Percentiles rank a stretch among this genome's conserved stretches.
Conservation (phyloP, 1,284 basidiomycete genomes). For the Sporisorium scitamineum region DNA sequence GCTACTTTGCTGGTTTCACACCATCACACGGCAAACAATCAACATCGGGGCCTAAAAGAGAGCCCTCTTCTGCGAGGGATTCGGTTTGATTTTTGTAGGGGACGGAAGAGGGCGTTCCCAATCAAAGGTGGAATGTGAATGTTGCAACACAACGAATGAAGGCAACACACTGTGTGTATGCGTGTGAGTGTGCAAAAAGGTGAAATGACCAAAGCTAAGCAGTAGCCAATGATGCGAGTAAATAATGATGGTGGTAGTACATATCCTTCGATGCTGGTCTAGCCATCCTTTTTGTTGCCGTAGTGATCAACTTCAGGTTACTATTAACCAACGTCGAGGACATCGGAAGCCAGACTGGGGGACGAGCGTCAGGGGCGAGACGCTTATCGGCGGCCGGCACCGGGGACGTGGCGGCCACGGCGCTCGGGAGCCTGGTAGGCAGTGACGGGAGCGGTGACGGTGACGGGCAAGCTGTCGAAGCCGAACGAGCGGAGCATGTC, state of each 20-base stretch:
- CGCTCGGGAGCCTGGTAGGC: constrained; percentile 66
- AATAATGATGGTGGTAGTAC: constrained; percentile 32
- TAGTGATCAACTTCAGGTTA: not conserved
- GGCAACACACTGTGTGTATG: constrained; percentile 15
- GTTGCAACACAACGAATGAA: constrained; percentile 39
- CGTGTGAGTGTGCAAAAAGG: constrained; percentile 11
- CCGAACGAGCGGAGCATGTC: constrained; percentile 67
- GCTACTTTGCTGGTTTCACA: not conserved
- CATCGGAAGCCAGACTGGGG: constrained; percentile 11
- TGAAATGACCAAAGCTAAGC: constrained; percentile 1
- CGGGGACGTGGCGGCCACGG: constrained; percentile 66
- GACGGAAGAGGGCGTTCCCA: constrained; percentile 29
- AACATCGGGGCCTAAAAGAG: constrained; percentile 37
- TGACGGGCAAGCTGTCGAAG: constrained; percentile 68
- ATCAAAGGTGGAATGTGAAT: constrained; percentile 2
- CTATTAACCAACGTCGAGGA: not conserved
- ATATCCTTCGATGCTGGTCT: constrained; percentile 16
- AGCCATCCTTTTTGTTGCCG: not conserved
- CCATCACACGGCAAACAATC: not conserved
- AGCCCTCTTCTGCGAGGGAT: constrained; percentile 37
- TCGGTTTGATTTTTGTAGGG: constrained; percentile 38
- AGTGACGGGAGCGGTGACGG: constrained; percentile 66
- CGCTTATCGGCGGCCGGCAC: constrained; percentile 68
- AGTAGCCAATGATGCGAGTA: constrained; percentile 17
- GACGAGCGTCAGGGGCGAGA: constrained; percentile 8